Percentiles rank a stretch among this genome's conserved stretches.
Evolutionary conservation across 2,329 filamentous ascomycete species (phyloP).

Genomic region (Diaporthe sp.): DNA sequence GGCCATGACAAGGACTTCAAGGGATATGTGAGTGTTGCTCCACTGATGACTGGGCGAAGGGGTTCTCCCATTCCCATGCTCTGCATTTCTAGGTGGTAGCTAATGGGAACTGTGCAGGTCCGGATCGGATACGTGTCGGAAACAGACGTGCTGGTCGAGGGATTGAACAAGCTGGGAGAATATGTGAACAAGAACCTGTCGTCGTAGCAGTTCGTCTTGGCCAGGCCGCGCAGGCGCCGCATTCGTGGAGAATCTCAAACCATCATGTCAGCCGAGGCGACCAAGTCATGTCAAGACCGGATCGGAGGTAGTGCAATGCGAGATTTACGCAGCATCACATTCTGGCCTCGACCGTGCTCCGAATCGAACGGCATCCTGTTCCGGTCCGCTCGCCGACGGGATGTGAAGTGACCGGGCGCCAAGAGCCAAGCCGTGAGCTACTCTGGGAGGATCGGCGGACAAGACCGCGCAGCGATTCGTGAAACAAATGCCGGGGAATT

Average conservation of each 20-base stretch:
- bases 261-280: background rate
- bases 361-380: background rate
- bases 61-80: background rate
- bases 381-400: background rate
- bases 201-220: background rate
- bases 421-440: slow-evolving; percentile 22
- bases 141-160: slow-evolving; percentile 75
- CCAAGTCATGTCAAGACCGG: background rate
- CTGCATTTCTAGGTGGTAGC: background rate
- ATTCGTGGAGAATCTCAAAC: background rate
- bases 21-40: slow-evolving; percentile 67
- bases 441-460: slow-evolving; percentile 16
- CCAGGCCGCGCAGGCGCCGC: background rate
- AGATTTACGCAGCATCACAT: background rate
- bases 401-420: background rate
- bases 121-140: slow-evolving; percentile 81
- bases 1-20: slow-evolving; percentile 73
- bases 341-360: background rate
- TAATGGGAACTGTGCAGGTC: background rate
- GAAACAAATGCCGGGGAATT: background rate
- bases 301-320: background rate
- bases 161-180: slow-evolving; percentile 60
- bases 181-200: slow-evolving; percentile 52
- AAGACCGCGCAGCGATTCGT: slow-evolving; percentile 23
- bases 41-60: background rate